Conservation (phyloP, 2,329 filamentous ascomycete species). For the Calonectria fujianensis region DNA sequence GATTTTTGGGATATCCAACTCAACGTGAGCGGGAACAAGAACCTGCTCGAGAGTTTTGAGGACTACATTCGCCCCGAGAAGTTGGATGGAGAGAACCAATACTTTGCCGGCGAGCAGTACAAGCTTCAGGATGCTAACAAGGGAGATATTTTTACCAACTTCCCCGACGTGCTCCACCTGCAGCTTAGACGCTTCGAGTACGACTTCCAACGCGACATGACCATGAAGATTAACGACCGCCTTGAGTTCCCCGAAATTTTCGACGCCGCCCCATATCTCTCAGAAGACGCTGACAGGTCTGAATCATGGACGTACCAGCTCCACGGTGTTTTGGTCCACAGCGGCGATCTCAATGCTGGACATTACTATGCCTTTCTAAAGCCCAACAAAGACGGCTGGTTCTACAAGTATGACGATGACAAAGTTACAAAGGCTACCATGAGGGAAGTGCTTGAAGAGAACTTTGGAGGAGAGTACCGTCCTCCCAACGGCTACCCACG, state of each 20-base stretch:
- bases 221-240: constrained; percentile 98
- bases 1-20: constrained; percentile 99
- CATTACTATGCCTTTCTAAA: constrained; percentile 99
- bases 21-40: constrained; percentile 96
- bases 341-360: constrained; percentile 95
- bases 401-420: constrained; percentile 98
- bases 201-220: constrained; percentile 94
- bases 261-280: constrained; percentile 90
- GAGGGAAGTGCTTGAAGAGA: constrained; percentile 95
- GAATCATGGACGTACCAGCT: constrained; percentile 95
- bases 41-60: constrained; percentile 93
- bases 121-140: constrained; percentile 98
- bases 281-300: constrained; percentile 88
- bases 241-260: constrained; percentile 92
- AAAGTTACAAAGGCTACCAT: constrained; percentile 95
- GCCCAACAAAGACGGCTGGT: constrained; percentile 92
- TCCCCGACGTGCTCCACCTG: constrained; percentile 94
- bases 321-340: constrained; percentile 96
- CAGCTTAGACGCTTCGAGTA: constrained; percentile 99
- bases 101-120: constrained; percentile 91
- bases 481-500: constrained; percentile 68
- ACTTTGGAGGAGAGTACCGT: constrained; percentile 92
- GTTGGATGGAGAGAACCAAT: constrained; percentile 98
- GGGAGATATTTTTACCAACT: constrained; percentile 96
- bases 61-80: constrained; percentile 98